A percentile compares a stretch with the other conserved stretches of the same genome.
These are phyloP conservation scores for Stemphylium lycopersici DNA, from an alignment of 2,329 filamentous ascomycete species.

Conservation along the genomic window DNA sequence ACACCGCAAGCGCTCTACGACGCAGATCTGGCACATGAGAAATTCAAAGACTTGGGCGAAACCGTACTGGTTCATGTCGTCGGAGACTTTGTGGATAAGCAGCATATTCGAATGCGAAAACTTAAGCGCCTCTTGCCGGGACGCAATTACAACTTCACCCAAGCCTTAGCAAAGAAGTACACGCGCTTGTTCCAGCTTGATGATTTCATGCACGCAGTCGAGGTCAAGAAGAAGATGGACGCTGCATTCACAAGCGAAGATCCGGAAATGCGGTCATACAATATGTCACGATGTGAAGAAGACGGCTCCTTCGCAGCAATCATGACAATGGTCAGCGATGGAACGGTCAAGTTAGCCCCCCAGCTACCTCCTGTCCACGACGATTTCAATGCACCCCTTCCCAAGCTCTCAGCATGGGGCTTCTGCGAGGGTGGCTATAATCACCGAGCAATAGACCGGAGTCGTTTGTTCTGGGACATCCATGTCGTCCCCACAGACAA, in stretches of 20 bases:
- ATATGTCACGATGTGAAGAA: slow-evolving; percentile 62
- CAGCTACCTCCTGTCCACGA: slow-evolving; percentile 63
- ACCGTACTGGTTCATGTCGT: slow-evolving; percentile 55
- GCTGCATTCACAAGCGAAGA: slow-evolving; percentile 52
- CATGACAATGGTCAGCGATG: slow-evolving; percentile 67
- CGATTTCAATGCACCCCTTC: slow-evolving; percentile 48
- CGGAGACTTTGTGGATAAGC: slow-evolving; percentile 59
- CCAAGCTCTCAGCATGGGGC: slow-evolving; percentile 64
- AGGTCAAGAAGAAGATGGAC: slow-evolving; percentile 68
- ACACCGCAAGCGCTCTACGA: slow-evolving; percentile 52
- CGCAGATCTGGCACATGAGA: slow-evolving; percentile 47
- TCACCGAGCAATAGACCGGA: slow-evolving; percentile 70
- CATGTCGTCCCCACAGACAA: slow-evolving; percentile 62
- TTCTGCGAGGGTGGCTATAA: slow-evolving; percentile 75
- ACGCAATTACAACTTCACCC: slow-evolving; percentile 67
- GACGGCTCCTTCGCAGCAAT: slow-evolving; percentile 72
- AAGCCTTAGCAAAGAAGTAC: slow-evolving; percentile 63
- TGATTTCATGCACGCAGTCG: slow-evolving; percentile 58
- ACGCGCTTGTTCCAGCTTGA: slow-evolving; percentile 57
- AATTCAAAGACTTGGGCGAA: slow-evolving; percentile 46
- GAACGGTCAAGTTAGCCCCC: slow-evolving; percentile 61
- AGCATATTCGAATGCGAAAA: slow-evolving; percentile 66
- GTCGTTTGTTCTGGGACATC: slow-evolving; percentile 68
- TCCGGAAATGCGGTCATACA: slow-evolving; percentile 39
- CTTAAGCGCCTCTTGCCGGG: slow-evolving; percentile 62